phyloP scores from a whole-genome alignment of 2,329 filamentous ascomycete species.

The Chaetomium sp. region DNA sequence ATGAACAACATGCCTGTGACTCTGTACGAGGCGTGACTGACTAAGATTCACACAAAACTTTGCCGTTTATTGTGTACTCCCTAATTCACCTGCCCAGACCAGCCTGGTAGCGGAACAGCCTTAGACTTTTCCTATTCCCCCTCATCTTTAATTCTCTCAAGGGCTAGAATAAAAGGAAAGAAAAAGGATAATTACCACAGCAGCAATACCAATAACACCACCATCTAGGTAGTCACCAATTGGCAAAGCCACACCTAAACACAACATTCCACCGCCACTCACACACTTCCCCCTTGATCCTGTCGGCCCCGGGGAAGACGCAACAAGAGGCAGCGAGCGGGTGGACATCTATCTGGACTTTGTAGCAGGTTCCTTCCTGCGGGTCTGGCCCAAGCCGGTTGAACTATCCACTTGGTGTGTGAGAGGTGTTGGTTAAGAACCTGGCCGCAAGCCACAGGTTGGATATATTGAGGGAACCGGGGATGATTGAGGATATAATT shows the following conservation, averaged over 20 bases:
- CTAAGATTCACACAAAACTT: background rate
- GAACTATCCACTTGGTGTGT: no score
- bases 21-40: background rate
- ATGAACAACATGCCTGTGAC: background rate
- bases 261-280: background rate
- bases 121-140: background rate
- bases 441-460: no score
- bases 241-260: background rate
- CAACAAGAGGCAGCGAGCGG: no score
- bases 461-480: no score
- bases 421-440: no score
- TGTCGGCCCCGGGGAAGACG: no score
- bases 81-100: background rate
- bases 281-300: no score
- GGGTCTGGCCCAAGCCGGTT: no score
- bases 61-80: background rate
- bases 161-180: background rate
- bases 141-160: background rate
- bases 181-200: background rate
- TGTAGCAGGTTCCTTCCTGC: no score
- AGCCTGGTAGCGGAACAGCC: background rate
- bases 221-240: background rate
- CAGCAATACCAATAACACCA: background rate
- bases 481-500: no score
- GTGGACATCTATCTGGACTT: no score